These are phyloP conservation scores for Leavenworthia alabamica DNA, from an alignment of 345 rosid species.

Conservation along the genomic window DNA sequence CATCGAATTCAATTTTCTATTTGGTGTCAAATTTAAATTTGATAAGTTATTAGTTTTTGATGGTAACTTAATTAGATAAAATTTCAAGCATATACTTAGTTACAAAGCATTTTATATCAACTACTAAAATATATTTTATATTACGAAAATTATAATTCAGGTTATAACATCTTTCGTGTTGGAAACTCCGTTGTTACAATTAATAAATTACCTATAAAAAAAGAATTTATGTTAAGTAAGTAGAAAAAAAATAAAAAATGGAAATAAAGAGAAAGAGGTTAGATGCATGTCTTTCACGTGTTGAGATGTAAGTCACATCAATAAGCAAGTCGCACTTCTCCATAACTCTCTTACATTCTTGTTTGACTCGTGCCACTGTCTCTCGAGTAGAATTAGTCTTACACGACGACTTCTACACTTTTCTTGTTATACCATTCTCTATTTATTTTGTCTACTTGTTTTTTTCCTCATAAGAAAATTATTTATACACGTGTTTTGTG, in stretches of 20 bases:
- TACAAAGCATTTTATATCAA: too few species aligned
- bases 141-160: too few species aligned
- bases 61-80: too few species aligned
- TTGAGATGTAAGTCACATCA: slow-evolving; percentile 2
- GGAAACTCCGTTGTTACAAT: neutral
- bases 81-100: too few species aligned
- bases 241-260: neutral
- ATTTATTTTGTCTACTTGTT: neutral
- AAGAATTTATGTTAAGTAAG: neutral
- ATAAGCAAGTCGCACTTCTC: slow-evolving; percentile 3
- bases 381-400: too few species aligned
- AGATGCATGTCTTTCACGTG: slow-evolving; percentile 32
- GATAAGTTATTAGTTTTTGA: too few species aligned
- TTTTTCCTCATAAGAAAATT: neutral
- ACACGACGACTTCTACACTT: neutral
- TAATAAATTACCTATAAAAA: neutral
- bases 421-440: neutral
- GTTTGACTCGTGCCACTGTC: too few species aligned
- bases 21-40: too few species aligned
- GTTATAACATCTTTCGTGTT: neutral
- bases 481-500: slow-evolving; percentile 17
- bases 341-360: neutral
- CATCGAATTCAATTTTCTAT: too few species aligned
- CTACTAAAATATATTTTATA: too few species aligned
- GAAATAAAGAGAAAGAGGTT: neutral